Percentiles rank a stretch among this genome's conserved stretches.
phyloP scores from a whole-genome alignment of 2,329 filamentous ascomycete genomes.

The Aspergillus awamori region DNA sequence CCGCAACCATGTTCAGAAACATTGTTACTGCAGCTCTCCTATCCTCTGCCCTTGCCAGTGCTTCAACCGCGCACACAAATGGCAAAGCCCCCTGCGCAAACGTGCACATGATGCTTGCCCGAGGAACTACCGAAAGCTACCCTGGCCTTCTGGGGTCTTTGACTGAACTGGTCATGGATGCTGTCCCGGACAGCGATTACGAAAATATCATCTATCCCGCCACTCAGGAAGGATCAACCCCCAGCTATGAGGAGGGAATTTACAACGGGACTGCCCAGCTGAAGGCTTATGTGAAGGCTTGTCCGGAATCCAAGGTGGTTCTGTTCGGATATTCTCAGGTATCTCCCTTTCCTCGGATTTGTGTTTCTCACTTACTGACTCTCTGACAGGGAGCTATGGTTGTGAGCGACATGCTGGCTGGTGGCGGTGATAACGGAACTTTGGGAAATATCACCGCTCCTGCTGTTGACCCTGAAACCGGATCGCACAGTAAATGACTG shows the following conservation, averaged over 20 bases:
- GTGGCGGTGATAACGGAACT: neutral
- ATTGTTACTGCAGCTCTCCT: no score
- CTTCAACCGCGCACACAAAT: no score
- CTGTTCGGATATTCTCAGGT: neutral
- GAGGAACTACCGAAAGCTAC: neutral
- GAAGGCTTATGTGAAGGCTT: neutral
- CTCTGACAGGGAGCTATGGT: neutral
- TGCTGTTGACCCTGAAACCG: neutral
- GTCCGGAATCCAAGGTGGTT: neutral
- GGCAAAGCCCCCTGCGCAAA: neutral
- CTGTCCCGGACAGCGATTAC: neutral
- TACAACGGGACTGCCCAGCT: neutral
- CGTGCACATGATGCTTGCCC: neutral
- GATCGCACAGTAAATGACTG: neutral
- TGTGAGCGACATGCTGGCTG: neutral
- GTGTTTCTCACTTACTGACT: no score
- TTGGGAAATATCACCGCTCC: neutral
- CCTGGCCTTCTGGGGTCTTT: neutral
- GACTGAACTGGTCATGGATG: neutral
- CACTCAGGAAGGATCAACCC: neutral
- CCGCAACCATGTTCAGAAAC: no score
- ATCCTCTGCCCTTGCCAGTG: no score
- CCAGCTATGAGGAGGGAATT: neutral
- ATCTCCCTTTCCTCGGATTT: no score
- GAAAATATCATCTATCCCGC: neutral